phyloP scores from a whole-genome alignment of 495 filamentous ascomycete genomes.

The Tuber borchii region DNA sequence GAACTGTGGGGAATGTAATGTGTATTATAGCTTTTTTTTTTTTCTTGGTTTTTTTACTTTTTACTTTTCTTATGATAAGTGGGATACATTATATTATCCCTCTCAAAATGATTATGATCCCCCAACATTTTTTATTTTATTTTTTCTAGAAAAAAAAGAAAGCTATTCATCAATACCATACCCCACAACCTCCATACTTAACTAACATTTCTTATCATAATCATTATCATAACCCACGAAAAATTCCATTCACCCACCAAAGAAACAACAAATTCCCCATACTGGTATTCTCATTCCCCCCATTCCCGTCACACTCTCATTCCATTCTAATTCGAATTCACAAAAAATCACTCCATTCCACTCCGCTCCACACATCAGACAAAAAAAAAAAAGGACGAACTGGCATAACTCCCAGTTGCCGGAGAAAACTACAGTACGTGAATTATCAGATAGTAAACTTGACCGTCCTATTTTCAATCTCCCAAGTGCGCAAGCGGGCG shows the following conservation, averaged over 20 bases:
- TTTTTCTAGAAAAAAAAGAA: neutral
- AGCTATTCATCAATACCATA: neutral
- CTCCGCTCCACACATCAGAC: too few species aligned
- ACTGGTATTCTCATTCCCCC: neutral
- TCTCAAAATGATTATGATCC: neutral
- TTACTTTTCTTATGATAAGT: neutral
- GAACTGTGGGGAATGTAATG: neutral
- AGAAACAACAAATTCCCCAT: neutral
- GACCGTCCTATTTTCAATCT: too few species aligned
- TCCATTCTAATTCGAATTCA: neutral
- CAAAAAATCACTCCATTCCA: neutral
- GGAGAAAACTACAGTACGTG: too few species aligned
- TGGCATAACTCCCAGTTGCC: too few species aligned
- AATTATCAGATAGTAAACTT: too few species aligned
- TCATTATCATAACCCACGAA: neutral
- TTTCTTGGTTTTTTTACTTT: neutral
- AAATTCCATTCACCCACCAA: neutral
- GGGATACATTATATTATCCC: neutral
- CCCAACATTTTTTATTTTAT: neutral
- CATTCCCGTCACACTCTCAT: neutral
- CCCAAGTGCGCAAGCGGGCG: too few species aligned
- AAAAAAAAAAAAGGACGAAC: too few species aligned
- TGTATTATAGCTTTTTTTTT: neutral
- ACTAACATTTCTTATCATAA: neutral
- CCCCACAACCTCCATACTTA: neutral